A percentile compares a stretch with the other conserved stretches of the same genome.
These are phyloP conservation scores for Saccharomyces hybrid DNA, from an alignment of 1,139 yeast species.

Conservation along the genomic window DNA sequence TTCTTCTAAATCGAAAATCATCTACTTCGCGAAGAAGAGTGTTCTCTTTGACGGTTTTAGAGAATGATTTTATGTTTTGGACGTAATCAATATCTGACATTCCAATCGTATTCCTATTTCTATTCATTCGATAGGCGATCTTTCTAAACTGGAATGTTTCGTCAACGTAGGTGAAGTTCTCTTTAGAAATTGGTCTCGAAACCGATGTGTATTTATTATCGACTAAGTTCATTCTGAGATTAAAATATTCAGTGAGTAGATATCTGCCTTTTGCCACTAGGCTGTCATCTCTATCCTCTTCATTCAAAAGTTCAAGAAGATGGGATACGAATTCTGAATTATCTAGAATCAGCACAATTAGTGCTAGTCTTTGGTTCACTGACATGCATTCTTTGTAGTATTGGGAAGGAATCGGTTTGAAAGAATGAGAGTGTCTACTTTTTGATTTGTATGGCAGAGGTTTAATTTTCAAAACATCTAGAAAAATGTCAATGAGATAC, in stretches of 20 bases:
- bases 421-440: constrained; percentile 16
- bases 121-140: constrained; percentile 38
- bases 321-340: constrained; percentile 49
- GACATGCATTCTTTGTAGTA: constrained; percentile 29
- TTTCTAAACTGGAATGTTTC: constrained; percentile 41
- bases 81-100: constrained; percentile 23
- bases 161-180: background rate
- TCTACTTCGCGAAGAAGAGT: constrained; percentile 49
- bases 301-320: constrained; percentile 42
- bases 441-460: constrained; percentile 49
- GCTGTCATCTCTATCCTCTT: constrained; percentile 33
- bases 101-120: constrained; percentile 33
- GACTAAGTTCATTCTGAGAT: constrained; percentile 47
- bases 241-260: constrained; percentile 54
- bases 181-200: constrained; percentile 5
- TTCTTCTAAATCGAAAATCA: constrained; percentile 59
- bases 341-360: constrained; percentile 46
- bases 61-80: constrained; percentile 30
- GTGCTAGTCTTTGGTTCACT: constrained; percentile 57
- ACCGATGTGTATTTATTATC: constrained; percentile 12
- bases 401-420: constrained; percentile 22
- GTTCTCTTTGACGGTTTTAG: constrained; percentile 39
- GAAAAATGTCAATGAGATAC: constrained; percentile 60
- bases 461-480: constrained; percentile 57
- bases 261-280: constrained; percentile 51